Percentiles rank a stretch among this genome's conserved stretches.
Evolutionary conservation across 1,284 basidiomycete species (phyloP).

Genomic region (Boletellus dicymbophilus): DNA sequence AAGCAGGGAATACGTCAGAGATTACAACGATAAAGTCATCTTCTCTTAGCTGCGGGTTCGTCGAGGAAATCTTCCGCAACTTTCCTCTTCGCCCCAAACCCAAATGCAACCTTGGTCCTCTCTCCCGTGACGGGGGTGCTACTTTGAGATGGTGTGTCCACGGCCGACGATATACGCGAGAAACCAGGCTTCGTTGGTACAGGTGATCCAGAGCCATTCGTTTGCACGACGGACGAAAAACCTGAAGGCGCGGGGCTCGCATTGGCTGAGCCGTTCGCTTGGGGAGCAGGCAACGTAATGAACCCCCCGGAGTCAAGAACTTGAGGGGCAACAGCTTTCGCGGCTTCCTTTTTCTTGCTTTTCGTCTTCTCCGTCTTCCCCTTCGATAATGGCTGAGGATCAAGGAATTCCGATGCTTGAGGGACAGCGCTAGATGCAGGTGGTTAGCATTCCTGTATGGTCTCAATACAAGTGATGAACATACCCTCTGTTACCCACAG

Average conservation of each 20-base stretch:
- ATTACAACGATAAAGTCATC: conserved; percentile 22
- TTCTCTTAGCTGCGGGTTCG: conserved; percentile 47
- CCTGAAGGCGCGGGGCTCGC: conserved; percentile 47
- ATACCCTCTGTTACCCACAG: conserved; percentile 90
- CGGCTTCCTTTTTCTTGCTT: conserved; percentile 71
- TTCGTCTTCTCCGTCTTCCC: conserved; percentile 79
- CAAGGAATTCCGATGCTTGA: conserved; percentile 75
- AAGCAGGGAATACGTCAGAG: background rate
- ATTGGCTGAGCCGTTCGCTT: conserved; percentile 39
- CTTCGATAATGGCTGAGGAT: conserved; percentile 70
- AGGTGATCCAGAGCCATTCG: conserved; percentile 55
- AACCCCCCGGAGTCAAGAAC: conserved; percentile 58
- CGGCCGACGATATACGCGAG: conserved; percentile 67
- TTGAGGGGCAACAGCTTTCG: conserved; percentile 46
- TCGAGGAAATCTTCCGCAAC: conserved; percentile 60
- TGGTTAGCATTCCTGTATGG: conserved; percentile 6
- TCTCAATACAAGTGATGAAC: conserved; percentile 27
- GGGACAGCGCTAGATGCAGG: conserved; percentile 65
- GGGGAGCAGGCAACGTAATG: conserved; percentile 66
- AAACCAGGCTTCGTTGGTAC: conserved; percentile 70
- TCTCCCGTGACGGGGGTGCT: conserved; percentile 60
- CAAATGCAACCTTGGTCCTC: conserved; percentile 72
- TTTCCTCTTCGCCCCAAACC: conserved; percentile 76
- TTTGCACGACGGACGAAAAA: conserved; percentile 36
- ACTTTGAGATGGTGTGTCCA: conserved; percentile 46